phyloP scores from a whole-genome alignment of 2,329 filamentous ascomycete genomes.

The Claviceps lovelessii region DNA sequence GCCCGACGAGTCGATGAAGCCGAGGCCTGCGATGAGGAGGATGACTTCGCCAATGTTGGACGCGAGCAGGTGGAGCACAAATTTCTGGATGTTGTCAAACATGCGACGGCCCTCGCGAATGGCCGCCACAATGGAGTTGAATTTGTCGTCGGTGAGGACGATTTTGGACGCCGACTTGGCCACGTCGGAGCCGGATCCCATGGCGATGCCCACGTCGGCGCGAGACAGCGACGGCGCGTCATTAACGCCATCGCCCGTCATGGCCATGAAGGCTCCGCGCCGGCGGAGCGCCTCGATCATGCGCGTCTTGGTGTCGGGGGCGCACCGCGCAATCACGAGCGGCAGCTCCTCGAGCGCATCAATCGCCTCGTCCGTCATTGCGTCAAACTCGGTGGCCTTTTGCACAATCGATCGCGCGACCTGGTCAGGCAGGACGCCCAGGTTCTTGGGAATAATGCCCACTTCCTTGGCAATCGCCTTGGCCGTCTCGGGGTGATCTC shows the following conservation, averaged over 20 bases:
- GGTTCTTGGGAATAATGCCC: constrained; percentile 56
- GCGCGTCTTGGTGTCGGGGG: constrained; percentile 72
- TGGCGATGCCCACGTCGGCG: constrained; percentile 77
- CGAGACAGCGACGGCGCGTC: constrained; percentile 69
- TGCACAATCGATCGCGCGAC: constrained; percentile 58
- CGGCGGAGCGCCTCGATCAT: constrained; percentile 84
- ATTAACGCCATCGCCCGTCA: constrained; percentile 84
- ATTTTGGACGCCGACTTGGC: constrained; percentile 73
- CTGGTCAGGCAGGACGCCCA: constrained; percentile 42
- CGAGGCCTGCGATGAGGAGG: constrained; percentile 65
- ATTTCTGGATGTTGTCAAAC: constrained; percentile 84
- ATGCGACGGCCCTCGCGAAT: constrained; percentile 73
- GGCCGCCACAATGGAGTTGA: constrained; percentile 70
- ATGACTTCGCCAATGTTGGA: constrained; percentile 78
- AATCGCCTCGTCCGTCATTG: constrained; percentile 59
- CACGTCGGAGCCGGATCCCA: constrained; percentile 79
- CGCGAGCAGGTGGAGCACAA: constrained; percentile 64
- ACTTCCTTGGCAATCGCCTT: constrained; percentile 66
- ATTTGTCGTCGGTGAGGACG: constrained; percentile 77
- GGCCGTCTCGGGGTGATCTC: constrained; percentile 67
- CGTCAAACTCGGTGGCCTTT: constrained; percentile 67
- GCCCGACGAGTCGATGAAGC: constrained; percentile 56
- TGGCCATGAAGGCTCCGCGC: constrained; percentile 61
- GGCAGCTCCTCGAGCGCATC: constrained; percentile 62
- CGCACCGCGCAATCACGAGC: constrained; percentile 70